These are phyloP conservation scores for Hypoxylon subgilvum DNA, from an alignment of 495 filamentous ascomycete genomes.

Conservation along the genomic window DNA sequence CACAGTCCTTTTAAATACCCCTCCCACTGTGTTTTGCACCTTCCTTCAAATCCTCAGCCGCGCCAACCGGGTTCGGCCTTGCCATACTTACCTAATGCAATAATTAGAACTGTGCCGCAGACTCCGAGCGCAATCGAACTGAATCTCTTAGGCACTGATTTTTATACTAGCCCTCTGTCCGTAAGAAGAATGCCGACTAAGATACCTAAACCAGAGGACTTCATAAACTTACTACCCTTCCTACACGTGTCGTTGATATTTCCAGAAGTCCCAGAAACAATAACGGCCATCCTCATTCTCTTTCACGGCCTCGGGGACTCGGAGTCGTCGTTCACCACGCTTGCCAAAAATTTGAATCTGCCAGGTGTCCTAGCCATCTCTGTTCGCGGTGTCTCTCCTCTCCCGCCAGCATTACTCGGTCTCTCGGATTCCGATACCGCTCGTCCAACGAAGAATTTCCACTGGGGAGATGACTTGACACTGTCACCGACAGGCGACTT, in stretches of 20 bases:
- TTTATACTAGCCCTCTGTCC: no score
- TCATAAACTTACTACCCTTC: conserved; percentile 36
- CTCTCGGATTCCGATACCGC: conserved; percentile 15
- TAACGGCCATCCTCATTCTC: conserved; percentile 80
- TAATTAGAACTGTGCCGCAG: no score
- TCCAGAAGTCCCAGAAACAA: conserved; percentile 51
- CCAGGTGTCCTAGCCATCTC: conserved; percentile 81
- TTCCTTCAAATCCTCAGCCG: no score
- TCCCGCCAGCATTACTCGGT: conserved; percentile 76
- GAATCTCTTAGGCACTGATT: no score
- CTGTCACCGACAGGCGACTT: conserved; percentile 68
- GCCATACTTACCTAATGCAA: no score
- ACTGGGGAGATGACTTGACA: conserved; percentile 91
- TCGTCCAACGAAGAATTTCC: conserved; percentile 55
- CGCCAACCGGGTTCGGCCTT: no score
- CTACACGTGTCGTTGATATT: conserved; percentile 42
- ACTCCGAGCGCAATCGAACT: no score
- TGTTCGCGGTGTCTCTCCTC: conserved; percentile 71
- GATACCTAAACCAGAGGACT: conserved; percentile 48
- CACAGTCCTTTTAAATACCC: no score
- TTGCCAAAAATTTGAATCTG: conserved; percentile 75
- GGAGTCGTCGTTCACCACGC: conserved; percentile 68
- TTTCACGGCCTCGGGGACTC: conserved; percentile 91
- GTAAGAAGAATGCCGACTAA: conserved; percentile 42
- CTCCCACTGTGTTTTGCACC: no score